A percentile compares a stretch with the other conserved stretches of the same genome.
These are phyloP conservation scores for Pythium pyrilobum DNA, from an alignment of 352 stramenopile species.

Conservation along the genomic window DNA sequence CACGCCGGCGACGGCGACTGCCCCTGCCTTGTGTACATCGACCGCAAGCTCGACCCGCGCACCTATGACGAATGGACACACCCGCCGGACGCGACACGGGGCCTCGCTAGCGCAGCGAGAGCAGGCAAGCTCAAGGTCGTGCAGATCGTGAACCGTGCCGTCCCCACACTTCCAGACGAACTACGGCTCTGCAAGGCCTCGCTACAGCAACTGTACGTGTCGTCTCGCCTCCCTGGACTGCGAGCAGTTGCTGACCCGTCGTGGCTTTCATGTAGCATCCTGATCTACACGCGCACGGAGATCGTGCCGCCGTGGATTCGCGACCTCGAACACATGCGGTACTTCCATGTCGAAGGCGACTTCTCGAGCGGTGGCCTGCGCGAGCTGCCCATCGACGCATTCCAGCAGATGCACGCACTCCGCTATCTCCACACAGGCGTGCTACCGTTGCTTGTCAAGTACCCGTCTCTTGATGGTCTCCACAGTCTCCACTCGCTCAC, in stretches of 20 bases:
- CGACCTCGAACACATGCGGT: constrained; percentile 18
- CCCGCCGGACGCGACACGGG: constrained; percentile 4
- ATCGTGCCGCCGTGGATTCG: constrained; percentile 14
- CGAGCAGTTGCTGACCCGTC: too few relatives aligned
- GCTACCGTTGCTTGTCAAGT: background rate
- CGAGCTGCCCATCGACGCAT: background rate
- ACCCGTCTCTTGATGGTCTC: background rate
- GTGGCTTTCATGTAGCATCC: constrained; percentile 5
- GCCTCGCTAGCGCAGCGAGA: constrained; percentile 5
- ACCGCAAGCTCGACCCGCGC: background rate
- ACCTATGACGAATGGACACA: background rate
- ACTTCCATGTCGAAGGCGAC: constrained; percentile 18
- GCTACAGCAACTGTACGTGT: constrained; percentile 6
- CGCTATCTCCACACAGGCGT: constrained; percentile 13
- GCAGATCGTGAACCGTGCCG: constrained; percentile 22
- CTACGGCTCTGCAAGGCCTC: constrained; percentile 3
- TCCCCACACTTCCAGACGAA: constrained; percentile 11
- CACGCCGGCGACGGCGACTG: constrained; percentile 11
- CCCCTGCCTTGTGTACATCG: constrained; percentile 19
- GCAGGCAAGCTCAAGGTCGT: constrained; percentile 15
- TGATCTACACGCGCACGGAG: constrained; percentile 23
- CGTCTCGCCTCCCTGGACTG: background rate
- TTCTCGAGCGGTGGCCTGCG: background rate
- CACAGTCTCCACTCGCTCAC: constrained; percentile 12
- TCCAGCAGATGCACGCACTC: constrained; percentile 4